These are phyloP conservation scores for Citropsis articulata DNA, from an alignment of 345 rosid genomes.

Conservation along the genomic window DNA sequence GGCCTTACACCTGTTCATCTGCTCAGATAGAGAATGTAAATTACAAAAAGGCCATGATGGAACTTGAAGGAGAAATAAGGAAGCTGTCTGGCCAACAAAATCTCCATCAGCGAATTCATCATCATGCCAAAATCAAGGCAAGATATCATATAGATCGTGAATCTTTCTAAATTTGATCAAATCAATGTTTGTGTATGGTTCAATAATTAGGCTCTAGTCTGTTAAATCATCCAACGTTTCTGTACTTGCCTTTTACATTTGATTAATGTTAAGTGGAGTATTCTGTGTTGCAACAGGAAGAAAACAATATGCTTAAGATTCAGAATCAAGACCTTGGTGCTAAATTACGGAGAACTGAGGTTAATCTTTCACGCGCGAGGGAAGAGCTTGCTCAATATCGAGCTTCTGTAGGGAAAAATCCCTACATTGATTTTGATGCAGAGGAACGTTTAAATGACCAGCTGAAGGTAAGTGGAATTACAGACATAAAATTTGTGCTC, in stretches of 20 bases:
- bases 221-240: neutral
- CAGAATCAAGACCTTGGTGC: constrained; percentile 75
- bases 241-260: neutral
- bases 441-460: constrained; percentile 47
- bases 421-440: constrained; percentile 49
- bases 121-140: constrained; percentile 92
- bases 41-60: constrained; percentile 56
- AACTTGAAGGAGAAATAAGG: constrained; percentile 78
- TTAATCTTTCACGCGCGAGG: constrained; percentile 54
- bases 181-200: neutral
- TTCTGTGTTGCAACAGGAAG: constrained; percentile 58
- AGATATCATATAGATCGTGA: constrained; percentile 17
- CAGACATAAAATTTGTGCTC: neutral
- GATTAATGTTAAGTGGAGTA: neutral
- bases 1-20: constrained; percentile 6
- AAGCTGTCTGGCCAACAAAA: constrained; percentile 86
- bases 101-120: constrained; percentile 86
- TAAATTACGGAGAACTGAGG: constrained; percentile 56
- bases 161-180: neutral
- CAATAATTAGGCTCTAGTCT: neutral
- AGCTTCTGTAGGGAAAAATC: constrained; percentile 54
- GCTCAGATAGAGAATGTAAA: constrained; percentile 62
- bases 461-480: constrained; percentile 46
- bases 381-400: constrained; percentile 83
- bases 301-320: constrained; percentile 67